Evolutionary conservation across 208 protist genomes (phyloP).

Genomic region (Wallacemonas sp.): DNA sequence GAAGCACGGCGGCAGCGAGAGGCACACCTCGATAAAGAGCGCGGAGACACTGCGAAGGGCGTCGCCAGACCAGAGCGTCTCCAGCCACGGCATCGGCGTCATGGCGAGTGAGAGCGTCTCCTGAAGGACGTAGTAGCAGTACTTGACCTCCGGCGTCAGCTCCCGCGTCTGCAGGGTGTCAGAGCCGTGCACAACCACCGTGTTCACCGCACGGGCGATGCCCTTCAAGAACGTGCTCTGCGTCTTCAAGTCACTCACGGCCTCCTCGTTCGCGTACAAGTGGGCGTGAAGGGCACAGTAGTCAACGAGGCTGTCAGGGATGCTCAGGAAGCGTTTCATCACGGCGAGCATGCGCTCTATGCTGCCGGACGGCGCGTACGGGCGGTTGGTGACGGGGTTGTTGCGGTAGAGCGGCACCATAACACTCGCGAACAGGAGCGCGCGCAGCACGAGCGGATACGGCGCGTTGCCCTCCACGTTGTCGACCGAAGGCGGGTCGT

Average conservation of each 20-base stretch:
- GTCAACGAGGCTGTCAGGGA: conserved; percentile 35
- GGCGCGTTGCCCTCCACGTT: background rate
- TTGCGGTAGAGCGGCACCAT: conserved; percentile 52
- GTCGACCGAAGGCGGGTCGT: conserved; percentile 3
- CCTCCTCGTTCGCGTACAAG: conserved; percentile 56
- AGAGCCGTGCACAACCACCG: conserved; percentile 14
- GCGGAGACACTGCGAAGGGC: conserved; percentile 43
- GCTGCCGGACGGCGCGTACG: conserved; percentile 27
- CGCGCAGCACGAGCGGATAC: conserved; percentile 59
- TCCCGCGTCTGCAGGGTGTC: conserved; percentile 15
- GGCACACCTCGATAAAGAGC: conserved; percentile 58
- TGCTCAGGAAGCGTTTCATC: conserved; percentile 33
- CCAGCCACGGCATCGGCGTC: conserved; percentile 62
- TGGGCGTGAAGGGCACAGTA: conserved; percentile 73
- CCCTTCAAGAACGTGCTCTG: conserved; percentile 42
- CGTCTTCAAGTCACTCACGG: conserved; percentile 19
- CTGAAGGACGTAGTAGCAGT: conserved; percentile 74
- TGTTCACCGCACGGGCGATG: conserved; percentile 38
- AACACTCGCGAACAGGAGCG: conserved; percentile 44
- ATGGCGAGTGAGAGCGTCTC: conserved; percentile 55
- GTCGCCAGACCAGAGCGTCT: conserved; percentile 36
- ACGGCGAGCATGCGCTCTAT: conserved; percentile 26
- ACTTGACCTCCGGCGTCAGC: conserved; percentile 62
- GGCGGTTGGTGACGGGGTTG: conserved; percentile 21
- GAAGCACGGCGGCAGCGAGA: conserved; percentile 56